These are phyloP conservation scores for Mycena metata DNA, from an alignment of 768 basidiomycete species.

Conservation along the genomic window DNA sequence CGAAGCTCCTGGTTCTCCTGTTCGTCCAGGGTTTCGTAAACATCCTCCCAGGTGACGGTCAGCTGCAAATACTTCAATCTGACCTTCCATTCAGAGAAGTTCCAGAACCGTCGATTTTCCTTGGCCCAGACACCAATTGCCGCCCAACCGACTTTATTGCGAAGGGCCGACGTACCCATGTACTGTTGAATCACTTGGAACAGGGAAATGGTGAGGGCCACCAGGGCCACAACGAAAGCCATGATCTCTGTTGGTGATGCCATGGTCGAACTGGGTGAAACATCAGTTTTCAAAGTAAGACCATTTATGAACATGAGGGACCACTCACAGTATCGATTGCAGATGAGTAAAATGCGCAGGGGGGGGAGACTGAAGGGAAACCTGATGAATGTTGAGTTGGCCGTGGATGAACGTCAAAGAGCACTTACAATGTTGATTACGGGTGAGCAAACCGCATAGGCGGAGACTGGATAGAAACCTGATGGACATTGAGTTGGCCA, in stretches of 20 bases:
- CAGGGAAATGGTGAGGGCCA: conserved; percentile 1
- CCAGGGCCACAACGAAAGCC: conserved; percentile 15
- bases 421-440: too few species aligned
- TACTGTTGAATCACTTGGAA: conserved; percentile 21
- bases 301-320: too few species aligned
- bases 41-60: neutral
- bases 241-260: neutral
- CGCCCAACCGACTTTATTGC: conserved; percentile 10
- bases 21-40: neutral
- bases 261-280: too few species aligned
- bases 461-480: too few species aligned
- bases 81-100: neutral
- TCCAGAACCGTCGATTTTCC: neutral
- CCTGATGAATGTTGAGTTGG: too few species aligned
- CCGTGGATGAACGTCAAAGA: too few species aligned
- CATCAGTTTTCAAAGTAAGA: too few species aligned
- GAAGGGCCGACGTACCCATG: neutral
- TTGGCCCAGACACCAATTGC: conserved; percentile 12
- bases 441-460: too few species aligned
- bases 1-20: neutral
- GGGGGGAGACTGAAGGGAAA: too few species aligned
- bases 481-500: too few species aligned
- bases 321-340: too few species aligned
- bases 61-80: neutral
- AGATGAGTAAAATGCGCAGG: too few species aligned